Percentiles rank a stretch among this genome's conserved stretches.
phyloP scores from a whole-genome alignment of 2,329 filamentous ascomycete genomes.

The Calonectria pseudoturangicola region DNA sequence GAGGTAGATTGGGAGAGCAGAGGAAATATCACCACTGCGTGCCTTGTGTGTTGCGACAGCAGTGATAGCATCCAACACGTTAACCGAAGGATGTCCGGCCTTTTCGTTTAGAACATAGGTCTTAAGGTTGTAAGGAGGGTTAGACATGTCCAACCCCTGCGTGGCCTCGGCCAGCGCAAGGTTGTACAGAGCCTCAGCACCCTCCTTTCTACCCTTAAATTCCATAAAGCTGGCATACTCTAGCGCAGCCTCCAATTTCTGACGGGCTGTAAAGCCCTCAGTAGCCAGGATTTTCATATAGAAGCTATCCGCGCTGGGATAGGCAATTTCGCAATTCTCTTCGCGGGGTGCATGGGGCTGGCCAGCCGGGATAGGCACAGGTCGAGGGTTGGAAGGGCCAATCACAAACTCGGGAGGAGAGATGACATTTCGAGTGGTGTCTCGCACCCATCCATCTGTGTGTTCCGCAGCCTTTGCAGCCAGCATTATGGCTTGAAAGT shows the following conservation, averaged over 20 bases:
- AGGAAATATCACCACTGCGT: conserved; percentile 77
- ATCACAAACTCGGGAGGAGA: conserved; percentile 85
- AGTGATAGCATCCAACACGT: conserved; percentile 84
- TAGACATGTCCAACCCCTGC: conserved; percentile 67
- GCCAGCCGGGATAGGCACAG: conserved; percentile 81
- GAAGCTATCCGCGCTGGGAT: conserved; percentile 81
- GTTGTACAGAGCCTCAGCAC: conserved; percentile 82
- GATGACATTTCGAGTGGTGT: conserved; percentile 78
- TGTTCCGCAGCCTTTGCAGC: conserved; percentile 86
- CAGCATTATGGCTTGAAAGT: conserved; percentile 88
- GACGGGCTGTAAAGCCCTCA: conserved; percentile 84
- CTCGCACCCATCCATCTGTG: conserved; percentile 85
- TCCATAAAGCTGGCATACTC: conserved; percentile 91
- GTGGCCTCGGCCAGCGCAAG: conserved; percentile 86
- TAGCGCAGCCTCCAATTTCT: conserved; percentile 87
- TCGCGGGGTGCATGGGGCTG: conserved; percentile 79
- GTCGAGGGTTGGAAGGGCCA: conserved; percentile 89
- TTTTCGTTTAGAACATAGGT: conserved; percentile 80
- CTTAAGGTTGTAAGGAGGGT: conserved; percentile 71
- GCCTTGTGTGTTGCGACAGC: conserved; percentile 87
- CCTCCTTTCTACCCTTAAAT: conserved; percentile 80
- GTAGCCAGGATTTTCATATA: conserved; percentile 90
- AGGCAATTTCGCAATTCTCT: conserved; percentile 83
- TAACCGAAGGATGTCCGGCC: conserved; percentile 77
- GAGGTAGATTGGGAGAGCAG: conserved; percentile 88